phyloP scores from a whole-genome alignment of 441 rosid genomes.

The Pelargonium exstipulatum region DNA sequence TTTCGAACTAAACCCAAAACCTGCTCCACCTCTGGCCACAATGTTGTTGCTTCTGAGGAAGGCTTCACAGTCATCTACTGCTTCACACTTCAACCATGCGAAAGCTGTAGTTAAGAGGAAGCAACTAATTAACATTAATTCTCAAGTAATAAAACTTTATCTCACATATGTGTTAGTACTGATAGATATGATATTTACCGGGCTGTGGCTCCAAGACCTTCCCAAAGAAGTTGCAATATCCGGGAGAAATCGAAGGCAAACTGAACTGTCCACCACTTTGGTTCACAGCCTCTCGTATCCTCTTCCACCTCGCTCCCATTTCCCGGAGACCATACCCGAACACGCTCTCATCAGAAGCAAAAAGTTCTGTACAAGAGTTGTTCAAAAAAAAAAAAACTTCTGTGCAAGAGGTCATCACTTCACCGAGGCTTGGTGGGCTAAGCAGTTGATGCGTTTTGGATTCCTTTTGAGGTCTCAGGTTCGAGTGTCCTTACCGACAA shows the following conservation, averaged over 20 bases:
- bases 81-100: slow-evolving; percentile 71
- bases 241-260: slow-evolving; percentile 49
- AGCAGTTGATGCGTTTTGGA: no score
- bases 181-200: background rate
- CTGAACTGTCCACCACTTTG: slow-evolving; percentile 46
- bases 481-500: no score
- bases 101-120: slow-evolving; percentile 37
- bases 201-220: background rate
- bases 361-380: no score
- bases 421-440: no score
- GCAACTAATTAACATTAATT: background rate
- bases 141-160: background rate
- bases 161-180: background rate
- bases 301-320: slow-evolving; percentile 66
- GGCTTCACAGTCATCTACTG: slow-evolving; percentile 36
- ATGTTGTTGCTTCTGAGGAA: slow-evolving; percentile 45
- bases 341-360: slow-evolving; percentile 37
- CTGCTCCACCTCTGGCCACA: slow-evolving; percentile 44
- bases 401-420: no score
- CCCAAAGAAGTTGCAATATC: slow-evolving; percentile 34
- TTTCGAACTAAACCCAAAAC: slow-evolving; percentile 45
- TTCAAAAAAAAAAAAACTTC: no score
- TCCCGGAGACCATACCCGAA: slow-evolving; percentile 42
- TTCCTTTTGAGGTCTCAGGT: no score
- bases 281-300: slow-evolving; percentile 47